Evolutionary conservation across 2,329 filamentous ascomycete genomes (phyloP), one percentile per base, ranked within the genome.

Genomic region (Dactylonectria macrodidyma): DNA sequence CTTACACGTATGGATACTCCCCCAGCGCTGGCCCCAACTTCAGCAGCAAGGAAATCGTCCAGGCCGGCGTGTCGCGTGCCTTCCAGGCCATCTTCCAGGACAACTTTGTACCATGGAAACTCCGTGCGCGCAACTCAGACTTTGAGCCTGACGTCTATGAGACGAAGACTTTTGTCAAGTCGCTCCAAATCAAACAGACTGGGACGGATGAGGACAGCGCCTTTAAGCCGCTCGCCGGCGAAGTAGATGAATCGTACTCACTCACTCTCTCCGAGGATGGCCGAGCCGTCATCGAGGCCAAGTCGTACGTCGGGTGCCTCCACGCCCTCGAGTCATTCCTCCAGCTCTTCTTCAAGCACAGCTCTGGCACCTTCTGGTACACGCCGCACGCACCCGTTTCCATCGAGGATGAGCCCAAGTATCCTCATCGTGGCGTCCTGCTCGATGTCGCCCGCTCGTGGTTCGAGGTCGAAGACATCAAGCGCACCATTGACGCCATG

Each of bases 301-400:
- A 85, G 41, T 90, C 92, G 1, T 91, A 91, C 16, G 87, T 89
- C 7, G 94, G 94, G 57, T 83, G 95, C 38, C 84, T 94, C 19
- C 89, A 89, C 71, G 94, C 88, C n/a, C 85, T 97, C 24, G 91
- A 93, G 72, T 91, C 92, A 2, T 94, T 96, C 76, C 87, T 88
- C 0, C 94, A 97, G 83, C 87, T 97, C 16, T 96, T 96, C 82
- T 95, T 90, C 82, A 79, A 89, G 78, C 91, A 94, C 81, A 90
- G 90, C 46, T 77, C 84, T 3, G 88, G 87, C 30, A 79, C 79
- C 6, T 78, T 75, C 58, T 84, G 87, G 83, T 97, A 97, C 82
- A 94, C 92, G 1, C 87, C 86, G 1, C 81, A 89, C 44, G 92
- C 91, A 1, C 95, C 95, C 0, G 86, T 97, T 3, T 78, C 82